Evolutionary conservation across 805 yeast genomes (phyloP), one percentile per base, ranked within the genome.

Genomic region (Cyberlindnera bimundalis): DNA sequence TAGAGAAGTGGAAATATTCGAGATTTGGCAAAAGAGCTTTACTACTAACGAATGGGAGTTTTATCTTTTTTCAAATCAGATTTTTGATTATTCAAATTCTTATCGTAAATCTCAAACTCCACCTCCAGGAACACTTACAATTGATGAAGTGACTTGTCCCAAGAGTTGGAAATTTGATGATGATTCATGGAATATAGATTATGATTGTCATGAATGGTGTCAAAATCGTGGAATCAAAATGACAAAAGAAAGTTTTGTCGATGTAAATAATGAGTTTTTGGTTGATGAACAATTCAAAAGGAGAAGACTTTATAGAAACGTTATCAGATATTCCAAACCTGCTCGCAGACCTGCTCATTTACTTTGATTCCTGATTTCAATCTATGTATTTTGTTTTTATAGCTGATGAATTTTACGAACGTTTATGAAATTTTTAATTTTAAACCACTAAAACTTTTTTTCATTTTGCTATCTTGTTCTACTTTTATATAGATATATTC

Each of bases 1-100:
- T 1, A 66, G 77, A 32, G 59, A 65, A n/a, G 89, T 86, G 7
- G 95, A 89, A 55, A 67, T 90, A 1, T 90, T 71, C 58, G 96
- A 89, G 59, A 69, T 89, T 18, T 84, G 84, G 56, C 69, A 73
- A 32, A 82, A 73, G 50, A 84, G 84, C 28, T 61, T 78, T 19
- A 71, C 83, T 2, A 74, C 79, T 0, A 65, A 71, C 6, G 70
- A 70, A 21, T 89, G 91, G 85, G 68, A 73, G 28, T 74, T 79
- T 21, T 76, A 76, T 55, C 58, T 73, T 17, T 85, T 71, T 55
- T 71, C 91, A 0, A 65, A 66, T 11, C 65, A 66, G 3, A 58
- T 80, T 0, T 90, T 82, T 59, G 81, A 76, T 42, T 56, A 59
- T 15, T 60, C 61, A 18, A 79, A 80, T 47, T 56, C 65, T 5